These are phyloP conservation scores for Laburnicola sp. DNA, from an alignment of 2,329 filamentous ascomycete species.

Conservation along the genomic window DNA sequence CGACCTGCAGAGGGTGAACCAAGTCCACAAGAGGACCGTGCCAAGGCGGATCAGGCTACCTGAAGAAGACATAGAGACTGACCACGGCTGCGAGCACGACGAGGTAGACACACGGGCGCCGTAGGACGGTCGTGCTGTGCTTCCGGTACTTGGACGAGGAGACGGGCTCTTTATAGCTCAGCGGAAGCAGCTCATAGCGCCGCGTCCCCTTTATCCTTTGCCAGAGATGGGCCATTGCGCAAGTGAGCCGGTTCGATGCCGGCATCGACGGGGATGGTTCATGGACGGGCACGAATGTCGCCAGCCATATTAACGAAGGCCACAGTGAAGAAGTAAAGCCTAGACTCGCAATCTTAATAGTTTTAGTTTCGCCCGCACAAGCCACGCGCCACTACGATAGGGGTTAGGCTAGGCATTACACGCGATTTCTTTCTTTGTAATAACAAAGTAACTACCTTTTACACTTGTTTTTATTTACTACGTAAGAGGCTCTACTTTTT, in stretches of 20 bases:
- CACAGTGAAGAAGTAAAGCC: too few species aligned
- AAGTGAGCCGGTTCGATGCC: neutral
- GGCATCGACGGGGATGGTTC: conserved; percentile 2
- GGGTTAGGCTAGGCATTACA: too few species aligned
- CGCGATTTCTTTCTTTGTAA: too few species aligned
- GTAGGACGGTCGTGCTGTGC: conserved; percentile 13
- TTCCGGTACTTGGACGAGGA: conserved; percentile 23
- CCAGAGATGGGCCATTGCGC: conserved; percentile 34
- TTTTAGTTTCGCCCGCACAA: too few species aligned
- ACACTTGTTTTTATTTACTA: too few species aligned
- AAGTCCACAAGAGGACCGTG: conserved; percentile 7
- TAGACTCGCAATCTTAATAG: too few species aligned
- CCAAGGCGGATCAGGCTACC: conserved; percentile 20
- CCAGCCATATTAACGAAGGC: too few species aligned
- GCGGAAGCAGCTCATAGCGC: conserved; percentile 34
- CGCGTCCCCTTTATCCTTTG: conserved; percentile 31
- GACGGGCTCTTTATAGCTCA: conserved; percentile 33
- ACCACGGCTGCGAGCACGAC: conserved; percentile 23
- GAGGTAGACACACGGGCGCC: conserved; percentile 19
- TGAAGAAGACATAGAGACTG: conserved; percentile 28
- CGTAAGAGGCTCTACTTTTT: too few species aligned
- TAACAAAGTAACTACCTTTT: too few species aligned
- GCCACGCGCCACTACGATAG: too few species aligned
- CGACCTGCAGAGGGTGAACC: conserved; percentile 25
- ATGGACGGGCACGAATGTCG: neutral